Conservation (phyloP, 257 asterid species). For the Osmanthus fragrans region DNA sequence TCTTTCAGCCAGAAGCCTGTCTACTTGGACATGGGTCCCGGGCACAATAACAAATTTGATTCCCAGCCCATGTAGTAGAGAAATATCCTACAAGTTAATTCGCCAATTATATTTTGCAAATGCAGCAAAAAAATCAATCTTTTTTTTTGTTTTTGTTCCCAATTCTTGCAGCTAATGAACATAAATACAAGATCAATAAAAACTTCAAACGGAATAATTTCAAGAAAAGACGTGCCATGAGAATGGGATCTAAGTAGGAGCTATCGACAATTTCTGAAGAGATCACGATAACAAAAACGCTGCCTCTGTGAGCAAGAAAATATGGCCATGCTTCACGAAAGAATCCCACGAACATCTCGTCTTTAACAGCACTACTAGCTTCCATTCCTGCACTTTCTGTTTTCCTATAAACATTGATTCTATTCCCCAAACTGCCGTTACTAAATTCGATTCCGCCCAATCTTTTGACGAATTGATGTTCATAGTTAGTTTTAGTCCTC, state of each 20-base stretch:
- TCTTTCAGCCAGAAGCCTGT: slow-evolving; percentile 69
- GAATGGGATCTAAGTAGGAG: slow-evolving; percentile 67
- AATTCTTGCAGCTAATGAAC: slow-evolving; percentile 7
- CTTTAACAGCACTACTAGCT: slow-evolving; percentile 45
- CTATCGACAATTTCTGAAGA: slow-evolving; percentile 87
- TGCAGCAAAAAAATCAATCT: background rate
- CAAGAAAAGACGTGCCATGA: slow-evolving; percentile 58
- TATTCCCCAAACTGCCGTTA: slow-evolving; percentile 23
- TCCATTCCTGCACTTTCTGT: slow-evolving; percentile 38
- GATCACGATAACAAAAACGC: slow-evolving; percentile 81
- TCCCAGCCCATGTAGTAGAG: slow-evolving; percentile 92
- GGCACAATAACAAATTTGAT: slow-evolving; percentile 95
- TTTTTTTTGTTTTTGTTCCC: background rate
- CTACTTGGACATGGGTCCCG: slow-evolving; percentile 92
- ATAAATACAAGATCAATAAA: slow-evolving; percentile 6
- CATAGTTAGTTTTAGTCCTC: slow-evolving; percentile 12
- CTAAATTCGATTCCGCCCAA: slow-evolving; percentile 22
- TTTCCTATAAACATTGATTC: slow-evolving; percentile 43
- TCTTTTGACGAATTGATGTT: slow-evolving; percentile 2
- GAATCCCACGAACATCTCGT: slow-evolving; percentile 76
- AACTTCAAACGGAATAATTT: slow-evolving; percentile 6
- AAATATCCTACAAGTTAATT: slow-evolving; percentile 61
- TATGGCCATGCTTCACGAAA: slow-evolving; percentile 94
- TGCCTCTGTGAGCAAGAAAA: slow-evolving; percentile 85
- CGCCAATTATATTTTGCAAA: slow-evolving; percentile 3